phyloP scores from a whole-genome alignment of 108 stramenopile genomes.

The Cyclotella kingstonii region DNA sequence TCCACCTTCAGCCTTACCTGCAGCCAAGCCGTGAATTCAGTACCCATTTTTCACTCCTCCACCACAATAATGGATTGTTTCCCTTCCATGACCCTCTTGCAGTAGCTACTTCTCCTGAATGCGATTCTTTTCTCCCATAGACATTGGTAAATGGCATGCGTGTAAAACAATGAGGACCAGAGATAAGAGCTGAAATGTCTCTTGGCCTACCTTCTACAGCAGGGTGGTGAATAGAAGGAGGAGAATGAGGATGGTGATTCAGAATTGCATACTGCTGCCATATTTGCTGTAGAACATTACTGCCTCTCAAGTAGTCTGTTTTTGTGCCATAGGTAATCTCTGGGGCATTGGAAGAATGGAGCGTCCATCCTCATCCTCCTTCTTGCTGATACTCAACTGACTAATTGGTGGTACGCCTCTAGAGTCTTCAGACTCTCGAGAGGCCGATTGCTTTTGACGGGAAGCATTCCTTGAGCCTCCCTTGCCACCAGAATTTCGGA shows the following conservation, averaged over 20 bases:
- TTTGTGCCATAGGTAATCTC: conserved; percentile 39
- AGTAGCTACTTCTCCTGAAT: conserved; percentile 69
- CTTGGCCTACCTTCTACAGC: neutral
- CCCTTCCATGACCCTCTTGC: conserved; percentile 72
- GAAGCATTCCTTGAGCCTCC: neutral
- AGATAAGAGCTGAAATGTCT: conserved; percentile 6
- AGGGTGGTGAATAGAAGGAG: neutral
- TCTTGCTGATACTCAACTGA: conserved; percentile 3
- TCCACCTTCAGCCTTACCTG: too few relatives aligned
- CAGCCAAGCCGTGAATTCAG: conserved; percentile 47
- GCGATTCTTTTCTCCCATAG: conserved; percentile 73
- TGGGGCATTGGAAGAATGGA: conserved; percentile 27
- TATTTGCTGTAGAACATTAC: neutral
- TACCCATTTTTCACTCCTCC: conserved; percentile 23
- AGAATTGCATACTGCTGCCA: conserved; percentile 14
- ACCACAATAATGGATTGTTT: conserved; percentile 43
- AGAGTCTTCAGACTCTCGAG: conserved; percentile 5
- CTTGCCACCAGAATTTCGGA: neutral
- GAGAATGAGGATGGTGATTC: neutral
- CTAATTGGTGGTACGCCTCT: conserved; percentile 8
- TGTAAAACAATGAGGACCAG: conserved; percentile 34
- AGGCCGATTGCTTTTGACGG: neutral
- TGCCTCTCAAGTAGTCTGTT: conserved; percentile 9
- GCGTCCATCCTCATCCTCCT: conserved; percentile 16
- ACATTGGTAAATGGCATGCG: conserved; percentile 62